Conservation (phyloP, 306 rosid species). For the Macrotyloma uniflorum region DNA sequence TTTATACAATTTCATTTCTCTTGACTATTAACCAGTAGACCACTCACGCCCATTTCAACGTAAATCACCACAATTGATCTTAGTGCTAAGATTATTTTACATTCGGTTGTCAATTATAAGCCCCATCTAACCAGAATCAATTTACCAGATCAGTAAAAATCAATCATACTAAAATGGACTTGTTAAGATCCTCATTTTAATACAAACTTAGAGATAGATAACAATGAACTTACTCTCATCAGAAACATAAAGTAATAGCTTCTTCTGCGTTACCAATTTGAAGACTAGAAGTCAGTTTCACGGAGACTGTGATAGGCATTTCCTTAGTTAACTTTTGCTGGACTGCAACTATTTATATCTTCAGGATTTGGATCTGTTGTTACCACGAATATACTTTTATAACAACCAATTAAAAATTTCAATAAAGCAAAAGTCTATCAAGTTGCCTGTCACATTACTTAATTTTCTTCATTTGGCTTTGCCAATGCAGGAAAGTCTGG, state of each 20-base stretch:
- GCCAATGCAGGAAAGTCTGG: slow-evolving; percentile 65
- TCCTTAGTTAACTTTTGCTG: neutral
- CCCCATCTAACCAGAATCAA: neutral
- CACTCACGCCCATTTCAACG: neutral
- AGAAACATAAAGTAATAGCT: neutral
- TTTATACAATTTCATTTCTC: neutral
- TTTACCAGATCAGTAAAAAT: neutral
- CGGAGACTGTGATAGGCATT: too few species aligned
- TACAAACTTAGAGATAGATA: neutral
- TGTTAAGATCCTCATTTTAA: neutral
- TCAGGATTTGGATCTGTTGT: neutral
- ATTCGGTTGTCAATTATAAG: neutral
- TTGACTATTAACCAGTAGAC: neutral
- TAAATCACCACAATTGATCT: neutral
- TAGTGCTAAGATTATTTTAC: neutral
- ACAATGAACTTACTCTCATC: neutral
- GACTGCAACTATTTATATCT: neutral
- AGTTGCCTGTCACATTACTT: slow-evolving; percentile 15
- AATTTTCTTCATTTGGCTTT: slow-evolving; percentile 15
- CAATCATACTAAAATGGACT: neutral
- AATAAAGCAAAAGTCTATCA: neutral
- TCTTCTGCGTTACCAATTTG: neutral
- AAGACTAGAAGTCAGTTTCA: neutral
- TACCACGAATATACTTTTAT: neutral
- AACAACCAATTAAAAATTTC: slow-evolving; percentile 1